Conservation (phyloP, 768 basidiomycete genomes). For the Kockovaella imperatae region DNA sequence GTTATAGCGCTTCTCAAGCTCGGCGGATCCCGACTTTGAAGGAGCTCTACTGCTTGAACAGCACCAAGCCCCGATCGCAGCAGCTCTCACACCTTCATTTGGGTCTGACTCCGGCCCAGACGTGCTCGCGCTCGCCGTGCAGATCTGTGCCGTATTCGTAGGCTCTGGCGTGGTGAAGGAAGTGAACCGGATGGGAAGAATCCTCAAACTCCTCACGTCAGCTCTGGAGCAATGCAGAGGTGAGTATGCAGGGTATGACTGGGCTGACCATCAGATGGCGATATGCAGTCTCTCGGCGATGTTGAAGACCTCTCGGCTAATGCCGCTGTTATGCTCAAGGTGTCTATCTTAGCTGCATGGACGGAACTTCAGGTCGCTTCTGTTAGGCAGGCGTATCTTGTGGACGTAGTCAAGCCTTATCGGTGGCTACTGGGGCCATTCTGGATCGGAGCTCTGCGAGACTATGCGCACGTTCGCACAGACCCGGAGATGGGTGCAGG, state of each 20-base stretch:
- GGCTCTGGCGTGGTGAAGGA: constrained; percentile 92
- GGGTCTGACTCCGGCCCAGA: constrained; percentile 92
- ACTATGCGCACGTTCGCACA: constrained; percentile 82
- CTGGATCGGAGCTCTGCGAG: constrained; percentile 81
- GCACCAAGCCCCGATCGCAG: constrained; percentile 95
- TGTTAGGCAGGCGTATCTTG: constrained; percentile 63
- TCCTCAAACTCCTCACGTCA: constrained; percentile 75
- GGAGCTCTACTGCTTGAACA: constrained; percentile 86
- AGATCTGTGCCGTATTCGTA: constrained; percentile 89
- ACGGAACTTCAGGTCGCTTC: constrained; percentile 81
- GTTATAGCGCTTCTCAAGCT: constrained; percentile 69
- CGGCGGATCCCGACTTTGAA: constrained; percentile 88
- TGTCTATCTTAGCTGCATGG: constrained; percentile 91
- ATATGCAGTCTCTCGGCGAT: constrained; percentile 76
- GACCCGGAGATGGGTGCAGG: constrained; percentile 63
- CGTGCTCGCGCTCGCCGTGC: constrained; percentile 81
- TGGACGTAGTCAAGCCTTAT: constrained; percentile 74
- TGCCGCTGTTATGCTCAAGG: constrained; percentile 86
- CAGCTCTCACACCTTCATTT: constrained; percentile 92
- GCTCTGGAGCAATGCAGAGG: constrained; percentile 87
- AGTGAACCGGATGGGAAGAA: constrained; percentile 82
- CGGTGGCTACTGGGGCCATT: constrained; percentile 63
- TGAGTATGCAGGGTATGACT: constrained; percentile 36
- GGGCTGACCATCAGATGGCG: constrained; percentile 54
- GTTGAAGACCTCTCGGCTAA: constrained; percentile 82